Conservation (phyloP, 2,329 filamentous ascomycete species). For the Aureobasidium melanogenum region DNA sequence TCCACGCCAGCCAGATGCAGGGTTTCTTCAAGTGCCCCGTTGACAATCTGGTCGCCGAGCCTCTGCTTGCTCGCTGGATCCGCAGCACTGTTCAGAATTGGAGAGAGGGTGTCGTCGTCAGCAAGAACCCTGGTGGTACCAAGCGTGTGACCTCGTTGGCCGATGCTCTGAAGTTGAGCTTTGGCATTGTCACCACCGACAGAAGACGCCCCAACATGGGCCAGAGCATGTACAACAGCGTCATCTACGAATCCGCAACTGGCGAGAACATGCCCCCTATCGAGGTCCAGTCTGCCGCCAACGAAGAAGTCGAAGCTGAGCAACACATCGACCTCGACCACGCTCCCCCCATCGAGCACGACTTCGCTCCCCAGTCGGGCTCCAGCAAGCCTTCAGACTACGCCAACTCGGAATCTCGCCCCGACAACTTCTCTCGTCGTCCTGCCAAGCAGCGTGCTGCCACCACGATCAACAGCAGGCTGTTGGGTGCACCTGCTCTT, state of each 20-base stretch:
- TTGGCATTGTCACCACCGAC: conserved; percentile 90
- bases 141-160: conserved; percentile 94
- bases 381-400: conserved; percentile 9
- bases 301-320: conserved; percentile 20
- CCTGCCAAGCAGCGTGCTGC: conserved; percentile 17
- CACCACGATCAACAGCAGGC: conserved; percentile 17
- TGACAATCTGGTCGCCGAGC: conserved; percentile 94
- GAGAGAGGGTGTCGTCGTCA: conserved; percentile 89
- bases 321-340: conserved; percentile 21
- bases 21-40: conserved; percentile 98
- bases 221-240: conserved; percentile 65
- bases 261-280: conserved; percentile 15
- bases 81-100: conserved; percentile 78
- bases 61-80: conserved; percentile 92
- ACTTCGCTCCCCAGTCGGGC: conserved; percentile 20
- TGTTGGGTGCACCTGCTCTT: conserved; percentile 19
- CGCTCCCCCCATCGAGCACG: conserved; percentile 18
- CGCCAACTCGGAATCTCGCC: conserved; percentile 4
- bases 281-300: background rate
- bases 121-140: conserved; percentile 94
- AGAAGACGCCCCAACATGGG: conserved; percentile 36
- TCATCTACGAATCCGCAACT: conserved; percentile 51
- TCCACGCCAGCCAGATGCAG: conserved; percentile 93
- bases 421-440: background rate
- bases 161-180: conserved; percentile 93